Conservation (phyloP, 257 asterid species). For the Solanum ossicruentum region DNA sequence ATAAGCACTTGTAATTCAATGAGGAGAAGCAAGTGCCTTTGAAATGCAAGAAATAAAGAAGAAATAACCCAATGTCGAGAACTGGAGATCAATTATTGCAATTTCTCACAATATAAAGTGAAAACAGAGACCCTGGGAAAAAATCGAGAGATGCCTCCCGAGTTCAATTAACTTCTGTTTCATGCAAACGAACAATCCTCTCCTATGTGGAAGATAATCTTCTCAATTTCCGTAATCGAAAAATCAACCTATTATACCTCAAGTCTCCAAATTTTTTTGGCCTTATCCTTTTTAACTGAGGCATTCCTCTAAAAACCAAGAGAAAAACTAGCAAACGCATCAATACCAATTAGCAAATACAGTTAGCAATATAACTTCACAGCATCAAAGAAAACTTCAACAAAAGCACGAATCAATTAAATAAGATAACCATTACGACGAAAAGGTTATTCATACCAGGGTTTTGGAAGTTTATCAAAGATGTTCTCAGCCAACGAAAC, state of each 20-base stretch:
- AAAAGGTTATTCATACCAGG: conserved; percentile 40
- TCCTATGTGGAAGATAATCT: neutral
- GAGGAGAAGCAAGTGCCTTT: neutral
- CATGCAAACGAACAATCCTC: neutral
- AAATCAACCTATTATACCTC: neutral
- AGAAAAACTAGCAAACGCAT: neutral
- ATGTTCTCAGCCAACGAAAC: conserved; percentile 52
- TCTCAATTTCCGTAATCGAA: neutral
- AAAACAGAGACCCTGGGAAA: neutral
- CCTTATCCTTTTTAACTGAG: neutral
- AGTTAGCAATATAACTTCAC: neutral
- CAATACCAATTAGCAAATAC: neutral
- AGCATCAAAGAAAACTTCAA: neutral
- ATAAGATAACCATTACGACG: neutral
- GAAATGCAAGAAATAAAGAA: neutral
- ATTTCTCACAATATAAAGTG: neutral
- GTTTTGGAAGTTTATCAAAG: conserved; percentile 87
- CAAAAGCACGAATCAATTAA: neutral
- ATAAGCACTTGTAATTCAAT: neutral
- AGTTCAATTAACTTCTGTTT: neutral
- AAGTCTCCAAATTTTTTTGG: neutral
- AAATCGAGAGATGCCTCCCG: neutral
- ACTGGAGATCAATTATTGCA: neutral
- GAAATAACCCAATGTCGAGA: neutral
- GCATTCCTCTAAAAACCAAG: neutral